Conservation (phyloP, 208 protist species). For the Leishmania gerbilli region DNA sequence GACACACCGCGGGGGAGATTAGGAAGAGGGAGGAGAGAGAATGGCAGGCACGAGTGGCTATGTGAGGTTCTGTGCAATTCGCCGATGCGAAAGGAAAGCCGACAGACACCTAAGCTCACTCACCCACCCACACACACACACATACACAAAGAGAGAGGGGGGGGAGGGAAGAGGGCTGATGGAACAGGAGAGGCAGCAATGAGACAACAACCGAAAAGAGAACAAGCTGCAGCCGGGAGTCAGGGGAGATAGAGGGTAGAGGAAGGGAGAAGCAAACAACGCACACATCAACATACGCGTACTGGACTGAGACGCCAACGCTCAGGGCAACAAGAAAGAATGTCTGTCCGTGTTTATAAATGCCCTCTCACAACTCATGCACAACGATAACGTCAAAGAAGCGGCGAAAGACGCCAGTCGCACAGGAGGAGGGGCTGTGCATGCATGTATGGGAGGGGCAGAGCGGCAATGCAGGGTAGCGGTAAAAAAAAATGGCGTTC, state of each 20-base stretch:
- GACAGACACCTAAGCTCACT: background rate
- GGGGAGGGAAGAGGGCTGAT: background rate
- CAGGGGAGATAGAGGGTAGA: background rate
- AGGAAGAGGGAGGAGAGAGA: constrained; percentile 7
- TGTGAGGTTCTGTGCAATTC: background rate
- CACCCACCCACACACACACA: no score
- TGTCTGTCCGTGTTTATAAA: background rate
- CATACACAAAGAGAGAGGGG: background rate
- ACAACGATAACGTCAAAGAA: background rate
- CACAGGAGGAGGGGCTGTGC: background rate
- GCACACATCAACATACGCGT: background rate
- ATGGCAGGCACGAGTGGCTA: background rate
- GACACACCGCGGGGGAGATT: background rate
- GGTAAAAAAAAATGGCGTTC: background rate
- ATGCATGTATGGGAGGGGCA: background rate
- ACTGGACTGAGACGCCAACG: background rate
- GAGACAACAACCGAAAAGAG: background rate
- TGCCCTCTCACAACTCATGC: background rate
- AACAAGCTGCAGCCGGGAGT: background rate
- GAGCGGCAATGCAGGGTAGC: background rate
- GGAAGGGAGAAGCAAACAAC: background rate
- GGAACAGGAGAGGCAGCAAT: background rate
- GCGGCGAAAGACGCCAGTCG: background rate
- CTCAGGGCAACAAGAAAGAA: background rate
- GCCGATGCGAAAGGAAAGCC: background rate